phyloP scores from a whole-genome alignment of 345 rosid species.

The Aquilaria yunnanensis region DNA sequence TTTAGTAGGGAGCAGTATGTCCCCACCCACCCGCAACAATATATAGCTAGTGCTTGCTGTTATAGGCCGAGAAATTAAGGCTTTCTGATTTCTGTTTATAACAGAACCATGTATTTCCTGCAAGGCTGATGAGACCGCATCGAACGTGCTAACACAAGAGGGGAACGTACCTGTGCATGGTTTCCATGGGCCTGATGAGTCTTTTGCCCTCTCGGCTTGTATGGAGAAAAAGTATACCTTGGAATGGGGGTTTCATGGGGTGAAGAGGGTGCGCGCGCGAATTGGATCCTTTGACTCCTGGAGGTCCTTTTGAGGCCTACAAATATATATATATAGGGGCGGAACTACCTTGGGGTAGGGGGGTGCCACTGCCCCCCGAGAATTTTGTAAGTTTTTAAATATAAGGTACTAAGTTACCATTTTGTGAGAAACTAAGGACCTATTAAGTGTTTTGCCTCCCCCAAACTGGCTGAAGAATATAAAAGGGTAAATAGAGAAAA shows the following conservation, averaged over 20 bases:
- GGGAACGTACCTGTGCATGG: conserved; percentile 77
- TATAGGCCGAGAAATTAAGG: conserved; percentile 98
- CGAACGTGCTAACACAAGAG: conserved; percentile 73
- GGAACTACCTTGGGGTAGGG: no score
- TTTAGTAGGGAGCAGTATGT: conserved; percentile 45
- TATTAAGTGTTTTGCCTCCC: no score
- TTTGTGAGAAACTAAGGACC: no score
- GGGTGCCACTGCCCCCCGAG: no score
- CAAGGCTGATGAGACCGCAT: conserved; percentile 81
- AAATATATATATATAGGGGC: no score
- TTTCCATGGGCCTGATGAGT: conserved; percentile 66
- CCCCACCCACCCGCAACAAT: conserved; percentile 52
- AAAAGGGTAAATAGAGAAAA: no score
- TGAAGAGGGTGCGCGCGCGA: conserved; percentile 93
- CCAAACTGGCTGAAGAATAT: no score
- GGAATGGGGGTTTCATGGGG: conserved; percentile 99
- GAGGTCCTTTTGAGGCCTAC: conserved; percentile 84
- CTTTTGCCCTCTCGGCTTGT: conserved; percentile 74
- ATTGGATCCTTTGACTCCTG: conserved; percentile 97
- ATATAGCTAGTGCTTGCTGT: conserved; percentile 94
- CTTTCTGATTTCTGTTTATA: conserved; percentile 92
- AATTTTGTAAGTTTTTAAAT: no score
- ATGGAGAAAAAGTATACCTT: conserved; percentile 78
- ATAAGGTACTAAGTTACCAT: no score
- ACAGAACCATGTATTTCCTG: conserved; percentile 53